A percentile compares a stretch with the other conserved stretches of the same genome.
Evolutionary conservation across 306 rosid species (phyloP).

Genomic region (Notholithocarpus densiflorus): DNA sequence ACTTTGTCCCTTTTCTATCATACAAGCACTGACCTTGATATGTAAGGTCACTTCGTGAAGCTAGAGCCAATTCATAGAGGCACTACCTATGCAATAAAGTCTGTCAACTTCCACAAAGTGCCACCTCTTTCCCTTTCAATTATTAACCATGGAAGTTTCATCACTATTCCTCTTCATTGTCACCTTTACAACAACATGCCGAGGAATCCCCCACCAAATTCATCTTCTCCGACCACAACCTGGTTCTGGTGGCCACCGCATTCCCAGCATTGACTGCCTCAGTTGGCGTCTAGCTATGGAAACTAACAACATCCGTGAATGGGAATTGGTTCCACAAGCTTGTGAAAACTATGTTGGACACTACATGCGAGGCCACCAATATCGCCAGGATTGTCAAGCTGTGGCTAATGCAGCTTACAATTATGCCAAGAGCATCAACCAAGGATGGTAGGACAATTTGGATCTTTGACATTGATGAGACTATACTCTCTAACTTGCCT

Average conservation of each 20-base stretch:
- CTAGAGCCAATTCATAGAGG: background rate
- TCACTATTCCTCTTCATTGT: background rate
- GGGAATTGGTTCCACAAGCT: background rate
- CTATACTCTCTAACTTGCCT: background rate
- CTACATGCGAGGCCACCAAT: background rate
- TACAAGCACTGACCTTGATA: no score
- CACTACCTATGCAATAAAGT: background rate
- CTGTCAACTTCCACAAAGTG: background rate
- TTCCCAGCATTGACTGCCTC: background rate
- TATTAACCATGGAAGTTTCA: background rate
- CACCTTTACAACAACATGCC: background rate
- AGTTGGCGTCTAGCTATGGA: background rate
- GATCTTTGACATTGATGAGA: background rate
- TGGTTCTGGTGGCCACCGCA: background rate
- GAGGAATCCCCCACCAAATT: background rate
- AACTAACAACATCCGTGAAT: background rate
- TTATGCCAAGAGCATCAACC: background rate
- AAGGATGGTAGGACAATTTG: background rate
- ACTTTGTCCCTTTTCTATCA: no score
- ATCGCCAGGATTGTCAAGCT: background rate
- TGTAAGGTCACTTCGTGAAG: background rate
- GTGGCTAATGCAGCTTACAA: background rate
- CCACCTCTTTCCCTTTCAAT: no score
- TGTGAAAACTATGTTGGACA: background rate
- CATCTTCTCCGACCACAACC: no score